phyloP scores from a whole-genome alignment of 495 filamentous ascomycete genomes.

The Neurospora sp. region DNA sequence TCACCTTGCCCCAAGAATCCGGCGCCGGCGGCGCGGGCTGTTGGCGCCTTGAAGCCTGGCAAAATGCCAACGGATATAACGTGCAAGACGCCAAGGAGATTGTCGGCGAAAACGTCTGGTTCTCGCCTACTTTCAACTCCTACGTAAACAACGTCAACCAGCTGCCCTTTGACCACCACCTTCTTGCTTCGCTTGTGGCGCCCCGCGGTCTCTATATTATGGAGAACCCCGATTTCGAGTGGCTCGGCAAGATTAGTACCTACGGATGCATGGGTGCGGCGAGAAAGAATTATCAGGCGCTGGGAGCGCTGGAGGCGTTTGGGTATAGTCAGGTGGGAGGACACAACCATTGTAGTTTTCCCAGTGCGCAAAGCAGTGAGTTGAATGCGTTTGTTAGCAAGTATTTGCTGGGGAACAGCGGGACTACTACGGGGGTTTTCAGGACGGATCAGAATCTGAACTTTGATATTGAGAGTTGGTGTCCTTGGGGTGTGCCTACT shows the following conservation, averaged over 20 bases:
- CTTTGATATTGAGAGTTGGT: conserved; percentile 16
- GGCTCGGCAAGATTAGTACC: conserved; percentile 40
- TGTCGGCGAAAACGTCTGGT: conserved; percentile 43
- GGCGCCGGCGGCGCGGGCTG: conserved; percentile 41
- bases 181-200: conserved; percentile 36
- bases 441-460: conserved; percentile 10
- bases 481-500: conserved; percentile 17
- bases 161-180: conserved; percentile 42
- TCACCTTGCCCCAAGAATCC: conserved; percentile 44
- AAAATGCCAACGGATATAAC: conserved; percentile 34
- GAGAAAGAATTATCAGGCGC: conserved; percentile 38
- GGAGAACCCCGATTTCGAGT: conserved; percentile 44
- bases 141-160: conserved; percentile 28
- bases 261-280: conserved; percentile 48
- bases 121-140: conserved; percentile 32
- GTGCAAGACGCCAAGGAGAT: conserved; percentile 43
- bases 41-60: conserved; percentile 40
- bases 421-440: conserved; percentile 9
- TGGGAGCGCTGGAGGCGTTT: conserved; percentile 37
- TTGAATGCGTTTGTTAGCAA: conserved; percentile 44
- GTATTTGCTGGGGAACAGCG: conserved; percentile 31
- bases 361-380: conserved; percentile 32
- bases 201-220: conserved; percentile 38
- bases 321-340: conserved; percentile 43
- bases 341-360: conserved; percentile 46